Conservation (phyloP, 164 flowering plant genomes). For the Macadamia integrifolia region DNA sequence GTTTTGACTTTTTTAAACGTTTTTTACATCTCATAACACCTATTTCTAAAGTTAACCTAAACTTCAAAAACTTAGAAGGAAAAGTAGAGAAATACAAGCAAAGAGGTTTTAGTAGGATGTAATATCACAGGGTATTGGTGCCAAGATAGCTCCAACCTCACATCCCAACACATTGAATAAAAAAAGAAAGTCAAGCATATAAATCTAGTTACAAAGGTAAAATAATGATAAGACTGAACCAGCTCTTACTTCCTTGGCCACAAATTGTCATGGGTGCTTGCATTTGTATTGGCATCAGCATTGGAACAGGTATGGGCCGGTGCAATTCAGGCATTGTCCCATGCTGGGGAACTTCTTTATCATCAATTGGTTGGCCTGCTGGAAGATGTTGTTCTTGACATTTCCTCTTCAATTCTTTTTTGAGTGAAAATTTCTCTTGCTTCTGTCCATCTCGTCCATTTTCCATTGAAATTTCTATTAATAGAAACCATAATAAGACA, state of each 20-base stretch:
- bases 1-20: too few relatives aligned
- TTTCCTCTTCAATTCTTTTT: conserved; percentile 81
- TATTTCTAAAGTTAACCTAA: too few relatives aligned
- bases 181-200: too few relatives aligned
- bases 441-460: conserved; percentile 44
- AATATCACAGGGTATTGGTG: too few relatives aligned
- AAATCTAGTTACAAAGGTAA: not conserved
- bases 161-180: too few relatives aligned
- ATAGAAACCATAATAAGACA: conserved; percentile 4
- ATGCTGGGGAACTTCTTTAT: conserved; percentile 19
- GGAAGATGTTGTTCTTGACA: conserved; percentile 58
- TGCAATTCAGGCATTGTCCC: conserved; percentile 11
- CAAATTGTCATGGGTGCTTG: conserved; percentile 6
- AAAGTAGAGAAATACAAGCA: too few relatives aligned
- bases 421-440: conserved; percentile 70
- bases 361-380: conserved; percentile 21
- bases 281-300: too few relatives aligned
- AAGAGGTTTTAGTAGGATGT: too few relatives aligned
- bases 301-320: conserved; percentile 7
- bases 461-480: conserved; percentile 50
- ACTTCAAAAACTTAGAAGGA: too few relatives aligned
- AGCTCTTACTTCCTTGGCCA: conserved; percentile 45
- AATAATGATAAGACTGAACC: not conserved
- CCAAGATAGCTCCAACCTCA: too few relatives aligned
- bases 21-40: too few relatives aligned